A percentile compares a stretch with the other conserved stretches of the same genome.
These are phyloP conservation scores for Nakaseomyces delphensis DNA, from an alignment of 1,139 yeast genomes.

Conservation along the genomic window DNA sequence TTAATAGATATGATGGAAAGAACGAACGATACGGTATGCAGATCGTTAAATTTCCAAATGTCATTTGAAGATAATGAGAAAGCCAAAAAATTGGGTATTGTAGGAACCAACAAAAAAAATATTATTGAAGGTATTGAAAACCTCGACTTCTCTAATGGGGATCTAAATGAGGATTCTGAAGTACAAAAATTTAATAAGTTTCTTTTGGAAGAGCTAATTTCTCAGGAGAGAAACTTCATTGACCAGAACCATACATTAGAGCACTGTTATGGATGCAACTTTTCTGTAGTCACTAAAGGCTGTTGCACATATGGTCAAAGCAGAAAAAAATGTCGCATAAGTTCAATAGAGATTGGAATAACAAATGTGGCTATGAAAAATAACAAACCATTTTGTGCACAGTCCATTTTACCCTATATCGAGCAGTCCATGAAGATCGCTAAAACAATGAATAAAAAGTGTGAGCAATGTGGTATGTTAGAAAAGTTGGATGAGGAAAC, in stretches of 20 bases:
- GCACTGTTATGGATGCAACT: conserved; percentile 36
- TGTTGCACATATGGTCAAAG: conserved; percentile 35
- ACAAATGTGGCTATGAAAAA: conserved; percentile 23
- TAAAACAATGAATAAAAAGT: conserved; percentile 42
- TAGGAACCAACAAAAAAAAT: conserved; percentile 41
- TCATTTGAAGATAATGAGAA: conserved; percentile 39
- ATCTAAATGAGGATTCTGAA: conserved; percentile 8
- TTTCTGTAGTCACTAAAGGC: conserved; percentile 38
- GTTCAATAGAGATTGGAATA: conserved; percentile 34
- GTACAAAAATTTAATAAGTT: conserved; percentile 27
- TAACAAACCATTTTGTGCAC: conserved; percentile 19
- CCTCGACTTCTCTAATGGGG: conserved; percentile 21
- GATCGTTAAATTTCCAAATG: conserved; percentile 45
- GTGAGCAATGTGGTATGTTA: conserved; percentile 40
- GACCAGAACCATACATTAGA: conserved; percentile 28
- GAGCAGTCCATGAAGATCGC: conserved; percentile 50
- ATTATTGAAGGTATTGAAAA: conserved; percentile 28
- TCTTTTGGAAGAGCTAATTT: conserved; percentile 19
- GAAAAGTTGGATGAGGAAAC: conserved; percentile 49
- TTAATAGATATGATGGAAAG: conserved; percentile 84
- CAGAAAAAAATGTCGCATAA: conserved; percentile 32
- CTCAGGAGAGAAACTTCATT: conserved; percentile 29
- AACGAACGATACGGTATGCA: conserved; percentile 50
- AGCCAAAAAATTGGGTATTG: conserved; percentile 34
- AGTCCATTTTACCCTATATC: conserved; percentile 41